Evolutionary conservation across 2,329 filamentous ascomycete genomes (phyloP).

Genomic region (Stagonosporopsis chrysanthemi): DNA sequence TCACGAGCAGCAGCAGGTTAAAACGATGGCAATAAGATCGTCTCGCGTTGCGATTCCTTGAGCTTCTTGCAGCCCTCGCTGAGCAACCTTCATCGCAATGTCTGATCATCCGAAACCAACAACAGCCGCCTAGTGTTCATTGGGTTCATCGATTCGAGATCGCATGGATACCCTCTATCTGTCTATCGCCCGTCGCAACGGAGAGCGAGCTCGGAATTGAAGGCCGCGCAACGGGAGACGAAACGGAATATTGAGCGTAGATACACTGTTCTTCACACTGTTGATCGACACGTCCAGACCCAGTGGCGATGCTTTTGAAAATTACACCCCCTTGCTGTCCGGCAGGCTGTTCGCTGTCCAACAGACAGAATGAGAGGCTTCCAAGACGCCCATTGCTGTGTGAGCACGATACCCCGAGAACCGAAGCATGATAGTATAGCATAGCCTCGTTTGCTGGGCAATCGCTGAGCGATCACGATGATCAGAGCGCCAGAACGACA

Average conservation of each 20-base stretch:
- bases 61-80: too few species aligned
- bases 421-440: not conserved
- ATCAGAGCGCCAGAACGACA: not conserved
- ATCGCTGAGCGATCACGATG: not conserved
- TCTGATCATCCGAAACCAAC: too few species aligned
- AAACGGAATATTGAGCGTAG: too few species aligned
- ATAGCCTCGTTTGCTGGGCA: slow-evolving; percentile 37
- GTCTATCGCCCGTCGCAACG: too few species aligned
- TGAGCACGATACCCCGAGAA: not conserved
- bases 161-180: too few species aligned
- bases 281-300: not conserved
- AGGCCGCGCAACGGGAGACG: too few species aligned
- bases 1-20: not conserved
- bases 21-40: not conserved
- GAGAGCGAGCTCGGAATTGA: too few species aligned
- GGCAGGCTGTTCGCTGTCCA: not conserved
- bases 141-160: too few species aligned
- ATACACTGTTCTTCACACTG: not conserved
- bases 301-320: not conserved
- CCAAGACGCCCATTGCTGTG: not conserved
- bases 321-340: not conserved
- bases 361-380: not conserved
- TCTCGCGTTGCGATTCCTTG: too few species aligned
- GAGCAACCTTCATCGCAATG: too few species aligned
- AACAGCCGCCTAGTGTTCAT: too few species aligned